Evolutionary conservation across 176 grass and related monocot species (phyloP).

Genomic region (Rhipidocladum racemiflorum): DNA sequence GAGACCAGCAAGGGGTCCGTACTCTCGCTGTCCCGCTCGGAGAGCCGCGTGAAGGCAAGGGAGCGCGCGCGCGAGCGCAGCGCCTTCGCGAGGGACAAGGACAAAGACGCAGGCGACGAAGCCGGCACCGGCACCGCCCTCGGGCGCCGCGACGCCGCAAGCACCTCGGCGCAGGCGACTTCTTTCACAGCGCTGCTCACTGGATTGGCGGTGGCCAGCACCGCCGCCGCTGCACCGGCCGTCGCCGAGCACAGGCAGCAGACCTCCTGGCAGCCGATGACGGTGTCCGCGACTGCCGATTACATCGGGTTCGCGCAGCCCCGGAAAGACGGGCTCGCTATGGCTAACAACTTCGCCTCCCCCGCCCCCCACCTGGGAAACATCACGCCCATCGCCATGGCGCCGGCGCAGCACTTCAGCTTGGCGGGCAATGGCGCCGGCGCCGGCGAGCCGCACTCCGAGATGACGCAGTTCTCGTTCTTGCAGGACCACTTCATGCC

Average conservation of each 20-base stretch:
- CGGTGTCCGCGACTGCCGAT: slow-evolving; percentile 47
- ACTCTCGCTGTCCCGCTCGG: slow-evolving; percentile 71
- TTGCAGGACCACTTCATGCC: slow-evolving; percentile 68
- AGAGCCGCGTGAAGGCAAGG: slow-evolving; percentile 74
- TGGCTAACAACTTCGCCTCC: slow-evolving; percentile 36
- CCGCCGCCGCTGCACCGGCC: background rate
- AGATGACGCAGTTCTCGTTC: slow-evolving; percentile 81
- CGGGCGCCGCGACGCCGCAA: background rate
- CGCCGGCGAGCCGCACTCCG: slow-evolving; percentile 18
- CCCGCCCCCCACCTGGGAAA: slow-evolving; percentile 42
- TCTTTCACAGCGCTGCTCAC: slow-evolving; percentile 86
- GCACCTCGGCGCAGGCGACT: slow-evolving; percentile 30
- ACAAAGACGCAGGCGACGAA: slow-evolving; percentile 14
- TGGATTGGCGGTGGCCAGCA: slow-evolving; percentile 40
- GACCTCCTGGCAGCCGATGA: slow-evolving; percentile 28
- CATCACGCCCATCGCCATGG: slow-evolving; percentile 22
- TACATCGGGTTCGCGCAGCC: slow-evolving; percentile 53
- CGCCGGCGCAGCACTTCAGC: slow-evolving; percentile 35
- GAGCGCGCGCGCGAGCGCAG: slow-evolving; percentile 65
- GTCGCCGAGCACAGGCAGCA: slow-evolving; percentile 36
- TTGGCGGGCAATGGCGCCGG: slow-evolving; percentile 11
- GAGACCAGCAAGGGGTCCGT: slow-evolving; percentile 92
- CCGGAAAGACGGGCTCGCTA: slow-evolving; percentile 18
- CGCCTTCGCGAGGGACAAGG: slow-evolving; percentile 34
- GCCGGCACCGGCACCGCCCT: background rate